Evolutionary conservation across 306 rosid species (phyloP).

Genomic region (Albizia julibrissin): DNA sequence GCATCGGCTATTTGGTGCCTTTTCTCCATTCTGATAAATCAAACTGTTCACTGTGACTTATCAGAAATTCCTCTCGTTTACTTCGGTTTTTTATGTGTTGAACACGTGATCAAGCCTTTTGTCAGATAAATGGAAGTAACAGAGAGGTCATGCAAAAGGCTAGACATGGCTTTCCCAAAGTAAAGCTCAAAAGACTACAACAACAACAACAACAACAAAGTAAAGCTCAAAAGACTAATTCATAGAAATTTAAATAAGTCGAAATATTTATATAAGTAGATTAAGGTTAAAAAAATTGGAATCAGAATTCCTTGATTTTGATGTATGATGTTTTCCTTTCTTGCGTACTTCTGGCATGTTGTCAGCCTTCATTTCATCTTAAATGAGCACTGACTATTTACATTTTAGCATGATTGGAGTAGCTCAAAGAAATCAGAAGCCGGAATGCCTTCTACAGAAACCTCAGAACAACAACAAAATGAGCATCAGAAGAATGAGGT

Average conservation of each 20-base stretch:
- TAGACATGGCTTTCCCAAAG: background rate
- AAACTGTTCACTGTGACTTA: background rate
- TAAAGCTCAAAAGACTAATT: background rate
- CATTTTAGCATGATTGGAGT: constrained; percentile 47
- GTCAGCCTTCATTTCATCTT: background rate
- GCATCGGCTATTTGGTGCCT: background rate
- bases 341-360: background rate
- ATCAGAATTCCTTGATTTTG: background rate
- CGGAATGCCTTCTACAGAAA: constrained; percentile 31
- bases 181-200: background rate
- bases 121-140: background rate
- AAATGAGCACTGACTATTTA: constrained; percentile 19
- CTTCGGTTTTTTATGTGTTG: background rate
- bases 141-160: background rate
- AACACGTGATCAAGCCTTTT: background rate
- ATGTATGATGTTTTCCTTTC: constrained; percentile 11
- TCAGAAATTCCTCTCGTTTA: background rate
- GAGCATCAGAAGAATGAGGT: constrained; percentile 21
- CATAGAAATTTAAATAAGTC: background rate
- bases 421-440: constrained; percentile 32
- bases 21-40: background rate
- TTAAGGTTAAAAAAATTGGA: background rate
- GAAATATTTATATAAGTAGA: background rate
- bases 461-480: constrained; percentile 17
- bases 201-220: too few relatives aligned